Evolutionary conservation across 106 monocot species (phyloP), one percentile per base, ranked within the genome.

Genomic region (Dendrobium catenatum): DNA sequence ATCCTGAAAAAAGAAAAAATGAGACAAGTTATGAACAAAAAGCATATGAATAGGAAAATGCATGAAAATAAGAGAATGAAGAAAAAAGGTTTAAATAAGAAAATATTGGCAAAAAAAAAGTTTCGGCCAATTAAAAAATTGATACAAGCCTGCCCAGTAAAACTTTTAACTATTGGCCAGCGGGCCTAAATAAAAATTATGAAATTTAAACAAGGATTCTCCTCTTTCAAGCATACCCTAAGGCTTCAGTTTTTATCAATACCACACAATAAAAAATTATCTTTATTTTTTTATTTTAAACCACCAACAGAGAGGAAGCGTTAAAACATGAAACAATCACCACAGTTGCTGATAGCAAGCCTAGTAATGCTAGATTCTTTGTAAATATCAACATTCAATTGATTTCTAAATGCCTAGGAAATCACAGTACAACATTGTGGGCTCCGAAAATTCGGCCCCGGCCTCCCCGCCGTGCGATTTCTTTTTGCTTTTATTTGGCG

Each of bases 1-100:
- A 88, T 99, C 99, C 99, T 99, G 90, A 79, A 86, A 49, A 43
- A 51, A 15, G 13, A 51, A 51, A 43, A n/a, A 42, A 74, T 5
- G 2, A 49, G 24, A 27, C 22, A 26, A n/a, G 9, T 44, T n/a
- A n/a, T 48, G 19, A 42, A 70, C 13, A 11, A 31, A 10, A 76
- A 26, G 76, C 11, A 26, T 6, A 49, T 37, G 26, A 26, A 0
- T 4, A 76, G 76, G 76, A 4, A 76, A 13, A 48, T 49, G 76
- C 48, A 48, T 49, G 49, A 4, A 47, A 31, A 44, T 37, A 48
- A 48, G 49, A 27, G 27, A 76, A 76, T 0, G 19, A 24, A 17
- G 26, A 76, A 49, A 47, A n/a, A 5, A 7, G 8, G 13, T 18
- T 44, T 74, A 4, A 5, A 19, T 20, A 74, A 43, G 43, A 74